These are phyloP conservation scores for Geotrichum histeridarum DNA, from an alignment of 1,139 yeast genomes.

Conservation along the genomic window DNA sequence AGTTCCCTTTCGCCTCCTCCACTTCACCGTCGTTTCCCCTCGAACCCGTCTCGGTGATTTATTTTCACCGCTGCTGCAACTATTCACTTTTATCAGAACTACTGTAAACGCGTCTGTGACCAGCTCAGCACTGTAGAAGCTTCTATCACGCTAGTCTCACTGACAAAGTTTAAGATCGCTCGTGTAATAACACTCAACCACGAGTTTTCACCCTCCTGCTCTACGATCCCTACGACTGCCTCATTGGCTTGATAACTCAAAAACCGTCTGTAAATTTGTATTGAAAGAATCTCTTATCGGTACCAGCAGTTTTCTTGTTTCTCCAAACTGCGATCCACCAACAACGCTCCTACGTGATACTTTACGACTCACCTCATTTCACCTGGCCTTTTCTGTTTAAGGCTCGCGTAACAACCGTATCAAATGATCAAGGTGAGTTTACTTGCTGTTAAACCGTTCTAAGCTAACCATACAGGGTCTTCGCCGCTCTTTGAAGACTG, in stretches of 20 bases:
- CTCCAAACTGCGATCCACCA: too few relatives aligned
- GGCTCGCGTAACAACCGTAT: not conserved
- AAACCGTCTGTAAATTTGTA: too few relatives aligned
- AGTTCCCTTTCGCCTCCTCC: not conserved
- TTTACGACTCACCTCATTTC: not conserved
- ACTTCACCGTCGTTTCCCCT: not conserved
- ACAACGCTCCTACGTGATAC: too few relatives aligned
- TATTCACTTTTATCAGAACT: not conserved
- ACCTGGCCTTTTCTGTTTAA: not conserved
- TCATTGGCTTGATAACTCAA: too few relatives aligned
- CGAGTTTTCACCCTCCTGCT: not conserved
- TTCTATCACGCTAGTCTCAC: not conserved
- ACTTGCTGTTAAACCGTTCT: not conserved
- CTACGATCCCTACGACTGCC: not conserved
- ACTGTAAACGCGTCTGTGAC: not conserved
- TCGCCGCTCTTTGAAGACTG: slow-evolving; percentile 33
- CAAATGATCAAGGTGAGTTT: slow-evolving; percentile 3
- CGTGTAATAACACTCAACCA: too few relatives aligned
- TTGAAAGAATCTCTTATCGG: too few relatives aligned
- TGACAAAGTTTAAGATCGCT: too few relatives aligned
- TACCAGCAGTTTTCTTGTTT: too few relatives aligned
- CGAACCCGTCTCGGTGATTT: not conserved
- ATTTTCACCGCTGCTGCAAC: not conserved
- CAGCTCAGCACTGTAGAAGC: not conserved
- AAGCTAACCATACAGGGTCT: not conserved